Conservation (phyloP, 768 basidiomycete species). For the Strobilomyces echinocephalus region DNA sequence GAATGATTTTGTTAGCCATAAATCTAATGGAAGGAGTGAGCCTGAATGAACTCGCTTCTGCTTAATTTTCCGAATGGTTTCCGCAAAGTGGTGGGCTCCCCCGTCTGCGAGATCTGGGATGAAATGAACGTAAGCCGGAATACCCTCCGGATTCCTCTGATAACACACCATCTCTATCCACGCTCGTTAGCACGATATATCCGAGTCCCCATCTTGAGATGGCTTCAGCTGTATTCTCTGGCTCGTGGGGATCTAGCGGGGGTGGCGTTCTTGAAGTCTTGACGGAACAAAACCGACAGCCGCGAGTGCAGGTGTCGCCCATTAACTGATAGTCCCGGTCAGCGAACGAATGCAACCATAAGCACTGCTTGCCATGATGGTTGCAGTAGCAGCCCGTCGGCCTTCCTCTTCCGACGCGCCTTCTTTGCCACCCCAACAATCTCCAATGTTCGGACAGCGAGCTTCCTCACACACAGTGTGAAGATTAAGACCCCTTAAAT, state of each 20-base stretch:
- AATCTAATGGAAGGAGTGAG: not conserved
- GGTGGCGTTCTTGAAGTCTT: constrained; percentile 88
- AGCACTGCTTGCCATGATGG: constrained; percentile 78
- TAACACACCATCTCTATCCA: constrained; percentile 87
- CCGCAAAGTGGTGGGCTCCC: constrained; percentile 90
- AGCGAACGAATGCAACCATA: constrained; percentile 1
- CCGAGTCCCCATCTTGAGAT: constrained; percentile 97
- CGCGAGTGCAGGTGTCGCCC: constrained; percentile 98
- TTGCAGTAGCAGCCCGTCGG: constrained; percentile 86
- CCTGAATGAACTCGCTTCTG: constrained; percentile 62
- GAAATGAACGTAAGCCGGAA: too few relatives aligned
- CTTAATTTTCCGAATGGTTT: constrained; percentile 93
- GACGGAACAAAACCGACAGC: constrained; percentile 95
- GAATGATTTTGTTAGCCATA: not conserved
- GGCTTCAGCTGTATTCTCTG: constrained; percentile 97
- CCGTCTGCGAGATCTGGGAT: constrained; percentile 84
- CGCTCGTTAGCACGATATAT: constrained; percentile 95
- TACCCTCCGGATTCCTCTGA: not conserved
- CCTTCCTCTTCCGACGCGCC: constrained; percentile 63
- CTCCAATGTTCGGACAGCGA: constrained; percentile 98
- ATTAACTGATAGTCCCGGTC: constrained; percentile 59
- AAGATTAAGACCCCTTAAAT: constrained; percentile 83
- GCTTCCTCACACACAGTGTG: constrained; percentile 99
- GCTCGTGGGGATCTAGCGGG: constrained; percentile 92
- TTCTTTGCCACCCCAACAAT: constrained; percentile 93